Base-by-base conservation (phyloP, 2,329 filamentous ascomycete genomes). In the Orbilia brochopaga region DNA sequence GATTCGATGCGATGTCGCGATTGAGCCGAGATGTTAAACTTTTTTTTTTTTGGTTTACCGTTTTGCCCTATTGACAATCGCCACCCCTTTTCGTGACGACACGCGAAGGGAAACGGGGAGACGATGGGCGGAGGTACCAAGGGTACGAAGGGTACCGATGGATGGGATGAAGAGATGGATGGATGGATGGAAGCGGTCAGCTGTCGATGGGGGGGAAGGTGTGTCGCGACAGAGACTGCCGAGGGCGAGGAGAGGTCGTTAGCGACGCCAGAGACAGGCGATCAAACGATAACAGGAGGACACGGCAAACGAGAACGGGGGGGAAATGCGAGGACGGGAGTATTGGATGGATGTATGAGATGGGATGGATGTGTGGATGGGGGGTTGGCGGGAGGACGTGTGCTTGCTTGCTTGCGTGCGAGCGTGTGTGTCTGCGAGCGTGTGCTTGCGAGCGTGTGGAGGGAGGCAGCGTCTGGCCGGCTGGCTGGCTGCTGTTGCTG, bases 1-100 rank as follows among this genome's bases (percentile, higher is more conserved):
- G 27, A 32, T 32, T 32, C 27, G 27, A 32, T 32, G 27, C n/a
- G 44, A 48, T 48, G 44, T 48, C 44, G 44, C 44, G 44, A 48
- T 48, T 48, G 44, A 17, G 15, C 44, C 44, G n/a, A 42, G 15
- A 13, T 4, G n/a, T 13, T 3, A 17, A 42, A 2, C 13, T 42
- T 42, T 42, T 42, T 42, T 19, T 23, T 23, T 48, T 15, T 48
- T 48, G 19, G 6, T 6, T 19, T 48, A 21, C 19, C 19, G 2
- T 48, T 48, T 21, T 21, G 44, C 6, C 44, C n/a, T 2, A 2
- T 48, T 15, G n/a, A 32, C 8, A 32, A 8, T 32, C 27, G 27
- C 27, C 27, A 32, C 17, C 44, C 44, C 19, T 48, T 19, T 21
- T 48, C n/a, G 11, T 48, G 19, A 6, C 19, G 44, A 19, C 15